phyloP scores from a whole-genome alignment of 352 stramenopile species.

The Phytopythium litorale region DNA sequence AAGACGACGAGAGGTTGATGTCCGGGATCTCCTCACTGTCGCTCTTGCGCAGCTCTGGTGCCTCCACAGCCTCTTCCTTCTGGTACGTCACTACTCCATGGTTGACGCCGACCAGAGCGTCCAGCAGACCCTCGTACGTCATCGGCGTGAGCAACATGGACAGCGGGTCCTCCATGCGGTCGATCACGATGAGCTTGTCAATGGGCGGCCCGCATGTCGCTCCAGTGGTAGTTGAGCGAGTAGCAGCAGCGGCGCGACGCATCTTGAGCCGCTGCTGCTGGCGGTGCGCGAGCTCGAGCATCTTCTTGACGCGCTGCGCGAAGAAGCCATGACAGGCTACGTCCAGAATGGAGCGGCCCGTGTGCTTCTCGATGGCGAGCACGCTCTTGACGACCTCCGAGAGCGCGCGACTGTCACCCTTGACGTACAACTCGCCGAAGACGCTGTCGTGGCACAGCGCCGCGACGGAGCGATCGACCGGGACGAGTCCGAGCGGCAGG shows the following conservation, averaged over 20 bases:
- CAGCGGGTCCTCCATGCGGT: constrained; percentile 75
- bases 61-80: constrained; percentile 24
- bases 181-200: constrained; percentile 62
- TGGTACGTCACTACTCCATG: constrained; percentile 68
- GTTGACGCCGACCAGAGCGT: constrained; percentile 68
- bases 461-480: constrained; percentile 48
- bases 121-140: constrained; percentile 80
- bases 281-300: constrained; percentile 53
- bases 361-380: constrained; percentile 48
- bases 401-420: constrained; percentile 50
- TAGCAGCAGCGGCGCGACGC: constrained; percentile 6
- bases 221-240: neutral
- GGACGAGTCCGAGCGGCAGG: constrained; percentile 53
- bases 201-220: constrained; percentile 14
- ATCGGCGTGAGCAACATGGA: constrained; percentile 82
- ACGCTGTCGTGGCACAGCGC: constrained; percentile 60
- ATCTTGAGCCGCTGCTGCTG: constrained; percentile 31
- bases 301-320: constrained; percentile 46
- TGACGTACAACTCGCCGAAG: constrained; percentile 72
- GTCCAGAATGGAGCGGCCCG: constrained; percentile 26
- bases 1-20: neutral
- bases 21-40: constrained; percentile 2
- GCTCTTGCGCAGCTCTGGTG: constrained; percentile 8
- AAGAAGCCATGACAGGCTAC: constrained; percentile 52
- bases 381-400: constrained; percentile 65